A percentile compares a stretch with the other conserved stretches of the same genome.
Conservation (phyloP, 768 basidiomycete species). For the Rhizopogon roseolus region DNA sequence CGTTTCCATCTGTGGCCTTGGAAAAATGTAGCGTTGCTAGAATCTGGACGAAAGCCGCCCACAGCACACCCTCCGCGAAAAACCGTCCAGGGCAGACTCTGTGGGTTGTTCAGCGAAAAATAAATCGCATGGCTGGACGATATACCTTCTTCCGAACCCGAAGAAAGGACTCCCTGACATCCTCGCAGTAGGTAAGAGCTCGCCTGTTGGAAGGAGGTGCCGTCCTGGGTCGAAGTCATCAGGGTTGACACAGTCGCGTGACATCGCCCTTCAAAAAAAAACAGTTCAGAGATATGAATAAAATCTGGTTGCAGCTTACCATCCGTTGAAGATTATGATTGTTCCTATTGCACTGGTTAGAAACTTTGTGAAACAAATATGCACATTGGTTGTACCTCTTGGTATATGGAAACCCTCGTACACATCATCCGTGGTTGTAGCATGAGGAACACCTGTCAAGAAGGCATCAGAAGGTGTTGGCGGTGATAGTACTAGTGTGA, state of each 20-base stretch:
- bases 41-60: background rate
- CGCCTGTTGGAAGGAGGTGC: background rate
- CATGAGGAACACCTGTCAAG: background rate
- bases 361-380: background rate
- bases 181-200: background rate
- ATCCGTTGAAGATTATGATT: background rate
- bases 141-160: slow-evolving; percentile 2
- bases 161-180: background rate
- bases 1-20: background rate
- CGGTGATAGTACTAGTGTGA: background rate
- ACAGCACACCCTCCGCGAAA: background rate
- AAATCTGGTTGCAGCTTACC: background rate
- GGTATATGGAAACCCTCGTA: background rate
- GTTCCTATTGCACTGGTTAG: background rate
- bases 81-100: no score
- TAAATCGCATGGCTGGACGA: background rate
- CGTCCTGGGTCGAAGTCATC: background rate
- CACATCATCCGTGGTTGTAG: background rate
- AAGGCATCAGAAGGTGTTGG: no score
- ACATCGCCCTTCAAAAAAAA: background rate
- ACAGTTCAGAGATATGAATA: background rate
- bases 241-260: background rate
- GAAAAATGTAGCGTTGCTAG: background rate
- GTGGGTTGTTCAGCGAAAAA: background rate
- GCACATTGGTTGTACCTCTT: background rate